Base-by-base conservation (phyloP, 2,329 filamentous ascomycete genomes). In the Aspergillus sp. region DNA sequence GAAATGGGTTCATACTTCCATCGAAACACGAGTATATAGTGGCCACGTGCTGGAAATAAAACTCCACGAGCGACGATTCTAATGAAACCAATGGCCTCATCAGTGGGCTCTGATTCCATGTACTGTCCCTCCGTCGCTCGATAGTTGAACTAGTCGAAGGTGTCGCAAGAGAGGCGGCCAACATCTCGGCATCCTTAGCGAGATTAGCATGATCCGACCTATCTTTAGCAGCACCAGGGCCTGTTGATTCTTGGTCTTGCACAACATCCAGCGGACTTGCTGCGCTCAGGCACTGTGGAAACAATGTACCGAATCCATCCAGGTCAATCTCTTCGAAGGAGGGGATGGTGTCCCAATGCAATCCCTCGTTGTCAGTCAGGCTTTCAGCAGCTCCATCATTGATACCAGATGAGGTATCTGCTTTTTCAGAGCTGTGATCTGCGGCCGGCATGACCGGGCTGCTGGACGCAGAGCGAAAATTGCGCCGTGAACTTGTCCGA, bases 1-100 rank as follows among this genome's bases (percentile, higher is more conserved):
- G 52, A 18, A 54, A 54, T 36, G 52, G 52, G 14, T 54, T 54
- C 52, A 54, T 54, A 5, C 18, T 42, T 18, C 52, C 52, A 14
- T 54, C 52, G 6, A 42, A 54, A 12, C 36, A 54, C 9, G 52
- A 54, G 20, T 45, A 54, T 12, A 22, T 39, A 22, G 31, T 22
- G 24, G 52, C 52, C 11, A 54, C 36, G 14, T 32, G 9, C 14
- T 54, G 32, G 22, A 54, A 54, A 18, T 54, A 54, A 6, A 24
- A 54, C 20, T 54, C 52, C 18, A 54, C 36, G 12, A 54, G 52
- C 16, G 36, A 42, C 14, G 36, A n/a, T 42, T 42, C 36, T 6
- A n/a, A n/a, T 42, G 16, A 6, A n/a, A n/a, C 36, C 1, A 42
- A 7, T 14, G 36, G 14, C 14, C 16, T 42, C 6, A 9, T 20